Percentiles rank a stretch among this genome's conserved stretches.
These are phyloP conservation scores for Xylariaceae sp. DNA, from an alignment of 2,329 filamentous ascomycete genomes.

Conservation along the genomic window DNA sequence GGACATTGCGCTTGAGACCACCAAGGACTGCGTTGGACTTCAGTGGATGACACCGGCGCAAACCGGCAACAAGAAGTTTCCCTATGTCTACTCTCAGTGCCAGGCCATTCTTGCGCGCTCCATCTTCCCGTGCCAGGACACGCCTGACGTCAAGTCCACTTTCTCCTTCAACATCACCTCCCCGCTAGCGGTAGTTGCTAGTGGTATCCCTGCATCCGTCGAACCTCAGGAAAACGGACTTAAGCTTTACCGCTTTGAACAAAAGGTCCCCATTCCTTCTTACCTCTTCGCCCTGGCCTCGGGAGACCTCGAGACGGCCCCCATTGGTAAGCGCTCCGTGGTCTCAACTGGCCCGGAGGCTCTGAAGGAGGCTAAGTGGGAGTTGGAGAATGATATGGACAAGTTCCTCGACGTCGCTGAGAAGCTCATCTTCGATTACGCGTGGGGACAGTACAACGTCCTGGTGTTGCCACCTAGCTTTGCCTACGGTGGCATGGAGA, in stretches of 20 bases:
- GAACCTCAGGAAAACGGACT: conserved; percentile 45
- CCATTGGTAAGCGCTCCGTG: conserved; percentile 76
- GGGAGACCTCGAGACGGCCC: conserved; percentile 78
- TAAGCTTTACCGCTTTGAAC: conserved; percentile 77
- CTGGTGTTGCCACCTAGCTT: conserved; percentile 86
- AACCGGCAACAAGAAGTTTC: conserved; percentile 91
- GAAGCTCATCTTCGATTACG: conserved; percentile 75
- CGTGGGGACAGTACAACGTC: conserved; percentile 94
- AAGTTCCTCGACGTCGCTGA: conserved; percentile 87
- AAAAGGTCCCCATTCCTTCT: conserved; percentile 85
- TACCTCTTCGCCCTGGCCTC: conserved; percentile 92
- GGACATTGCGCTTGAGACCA: conserved; percentile 71
- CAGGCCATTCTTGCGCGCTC: conserved; percentile 94
- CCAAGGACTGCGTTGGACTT: conserved; percentile 80
- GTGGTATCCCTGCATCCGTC: conserved; percentile 60
- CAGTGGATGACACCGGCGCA: conserved; percentile 94
- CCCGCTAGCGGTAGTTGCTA: conserved; percentile 83
- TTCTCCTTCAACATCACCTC: conserved; percentile 86
- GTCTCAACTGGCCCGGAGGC: conserved; percentile 88
- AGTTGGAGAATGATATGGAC: conserved; percentile 86
- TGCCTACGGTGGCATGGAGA: conserved; percentile 87
- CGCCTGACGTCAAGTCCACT: conserved; percentile 94
- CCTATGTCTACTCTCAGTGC: conserved; percentile 97
- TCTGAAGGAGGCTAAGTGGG: conserved; percentile 77
- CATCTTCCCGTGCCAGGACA: conserved; percentile 95